These are phyloP conservation scores for Camptophora hylomeconis DNA, from an alignment of 2,329 filamentous ascomycete species.

Conservation along the genomic window DNA sequence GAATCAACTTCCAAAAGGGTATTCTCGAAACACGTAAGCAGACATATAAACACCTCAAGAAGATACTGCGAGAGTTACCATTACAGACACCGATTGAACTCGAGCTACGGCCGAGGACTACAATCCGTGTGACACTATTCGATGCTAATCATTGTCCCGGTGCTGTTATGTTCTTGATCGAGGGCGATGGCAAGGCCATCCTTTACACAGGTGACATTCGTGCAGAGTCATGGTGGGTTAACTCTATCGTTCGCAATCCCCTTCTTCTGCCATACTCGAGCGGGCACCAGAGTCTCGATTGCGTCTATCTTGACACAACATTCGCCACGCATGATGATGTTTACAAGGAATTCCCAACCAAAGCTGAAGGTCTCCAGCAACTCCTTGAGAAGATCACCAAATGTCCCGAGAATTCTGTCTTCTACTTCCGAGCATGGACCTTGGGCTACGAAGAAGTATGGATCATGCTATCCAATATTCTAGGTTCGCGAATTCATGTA, in stretches of 20 bases:
- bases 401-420: conserved; percentile 63
- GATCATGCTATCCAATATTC: conserved; percentile 60
- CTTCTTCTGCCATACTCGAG: conserved; percentile 59
- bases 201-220: conserved; percentile 85
- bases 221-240: conserved; percentile 75
- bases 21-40: conserved; percentile 62
- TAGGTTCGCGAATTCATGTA: conserved; percentile 64
- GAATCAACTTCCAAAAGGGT: conserved; percentile 68
- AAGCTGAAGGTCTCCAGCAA: conserved; percentile 64
- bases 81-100: conserved; percentile 66
- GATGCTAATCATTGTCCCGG: conserved; percentile 89
- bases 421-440: conserved; percentile 82
- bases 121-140: conserved; percentile 70
- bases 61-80: conserved; percentile 64
- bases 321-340: conserved; percentile 44
- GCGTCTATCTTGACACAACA: conserved; percentile 81
- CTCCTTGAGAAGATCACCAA: conserved; percentile 53
- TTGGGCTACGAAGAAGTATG: conserved; percentile 91
- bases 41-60: conserved; percentile 64
- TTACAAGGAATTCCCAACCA: conserved; percentile 43
- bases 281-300: conserved; percentile 57
- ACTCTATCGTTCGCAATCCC: conserved; percentile 57
- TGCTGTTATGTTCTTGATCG: conserved; percentile 84
- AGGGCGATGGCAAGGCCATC: conserved; percentile 57
- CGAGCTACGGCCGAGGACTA: conserved; percentile 54